Evolutionary conservation across 2,329 filamentous ascomycete genomes (phyloP), one percentile per base, ranked within the genome.

Genomic region (Peltaster fructicola): DNA sequence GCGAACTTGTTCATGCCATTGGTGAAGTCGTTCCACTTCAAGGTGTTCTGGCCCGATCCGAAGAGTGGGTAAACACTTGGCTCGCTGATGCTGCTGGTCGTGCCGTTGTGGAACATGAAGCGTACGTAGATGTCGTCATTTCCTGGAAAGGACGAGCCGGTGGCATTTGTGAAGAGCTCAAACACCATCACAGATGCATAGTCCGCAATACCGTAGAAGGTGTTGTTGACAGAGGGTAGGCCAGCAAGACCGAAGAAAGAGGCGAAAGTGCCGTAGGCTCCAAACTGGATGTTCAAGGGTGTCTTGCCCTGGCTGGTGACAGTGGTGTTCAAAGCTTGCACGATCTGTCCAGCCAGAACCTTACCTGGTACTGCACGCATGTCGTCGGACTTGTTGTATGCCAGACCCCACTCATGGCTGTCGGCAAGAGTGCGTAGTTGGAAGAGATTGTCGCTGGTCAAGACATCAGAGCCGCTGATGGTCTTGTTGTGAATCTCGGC

Each of bases 151-250:
- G 30, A 37, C 3, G 41, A 38, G 0, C 46, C 41, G 3, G 43
- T 41, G 0, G 47, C 41, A 32, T 66, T 60, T 19, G 67, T 72
- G 39, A 70, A 63, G 12, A 63, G 63, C 57, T 92, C 84, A 47
- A 90, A 84, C 5, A 61, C 61, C 66, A 91, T 80, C 35, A 70
- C 70, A 3, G 73, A 75, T 4, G 81, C 81, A 42, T 92, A 92
- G 53, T 82, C 73, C n/a, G 74, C 70, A 8, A 92, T 57, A 27
- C 77, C 77, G 30, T 56, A 70, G 56, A 92, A 91, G 47, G 77
- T 56, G 1, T 52, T 37, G 30, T 60, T 65, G 2, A 54, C 61
- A 8, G 51, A 34, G 2, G 44, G 40, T 6, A 73, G 48, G 30
- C 63, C 52, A 1, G 61, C 52, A 10, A 73, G 59, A 12, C 67